Conservation (phyloP, 805 yeast species). For the Clavispora fructus region DNA sequence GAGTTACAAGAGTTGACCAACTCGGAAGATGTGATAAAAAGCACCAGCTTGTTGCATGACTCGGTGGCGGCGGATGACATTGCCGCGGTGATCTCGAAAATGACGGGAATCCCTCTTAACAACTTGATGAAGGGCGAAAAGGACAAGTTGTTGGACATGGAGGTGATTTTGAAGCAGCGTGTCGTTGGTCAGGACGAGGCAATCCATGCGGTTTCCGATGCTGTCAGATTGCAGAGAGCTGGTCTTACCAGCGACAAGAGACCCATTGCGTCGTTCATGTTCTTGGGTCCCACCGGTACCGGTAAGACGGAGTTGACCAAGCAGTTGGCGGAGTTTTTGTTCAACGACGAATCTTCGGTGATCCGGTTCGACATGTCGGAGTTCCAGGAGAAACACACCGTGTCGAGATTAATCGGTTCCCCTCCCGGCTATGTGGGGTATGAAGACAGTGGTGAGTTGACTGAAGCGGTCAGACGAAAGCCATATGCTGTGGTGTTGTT, state of each 20-base stretch:
- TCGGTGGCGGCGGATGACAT: constrained; percentile 93
- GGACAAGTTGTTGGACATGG: constrained; percentile 87
- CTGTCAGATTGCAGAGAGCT: constrained; percentile 93
- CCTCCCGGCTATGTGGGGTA: constrained; percentile 98
- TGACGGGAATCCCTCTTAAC: constrained; percentile 94
- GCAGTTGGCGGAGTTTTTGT: constrained; percentile 84
- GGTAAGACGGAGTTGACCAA: constrained; percentile 97
- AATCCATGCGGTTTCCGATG: constrained; percentile 81
- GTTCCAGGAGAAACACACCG: constrained; percentile 90
- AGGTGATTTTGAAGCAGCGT: constrained; percentile 62
- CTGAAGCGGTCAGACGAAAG: constrained; percentile 92
- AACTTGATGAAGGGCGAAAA: constrained; percentile 91
- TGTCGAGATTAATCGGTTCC: constrained; percentile 89
- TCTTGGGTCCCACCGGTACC: constrained; percentile 97
- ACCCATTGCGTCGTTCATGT: constrained; percentile 95
- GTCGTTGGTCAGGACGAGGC: constrained; percentile 98
- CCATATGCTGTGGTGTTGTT: constrained; percentile 91
- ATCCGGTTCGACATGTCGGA: constrained; percentile 97
- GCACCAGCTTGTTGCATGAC: constrained; percentile 62
- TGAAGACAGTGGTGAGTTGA: constrained; percentile 93
- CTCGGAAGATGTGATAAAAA: constrained; percentile 25
- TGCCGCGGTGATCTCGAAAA: constrained; percentile 83
- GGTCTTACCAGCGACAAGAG: constrained; percentile 91
- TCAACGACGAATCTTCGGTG: constrained; percentile 82
- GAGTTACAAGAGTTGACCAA: constrained; percentile 48